Conservation (phyloP, 345 rosid species). For the Citropsis articulata region DNA sequence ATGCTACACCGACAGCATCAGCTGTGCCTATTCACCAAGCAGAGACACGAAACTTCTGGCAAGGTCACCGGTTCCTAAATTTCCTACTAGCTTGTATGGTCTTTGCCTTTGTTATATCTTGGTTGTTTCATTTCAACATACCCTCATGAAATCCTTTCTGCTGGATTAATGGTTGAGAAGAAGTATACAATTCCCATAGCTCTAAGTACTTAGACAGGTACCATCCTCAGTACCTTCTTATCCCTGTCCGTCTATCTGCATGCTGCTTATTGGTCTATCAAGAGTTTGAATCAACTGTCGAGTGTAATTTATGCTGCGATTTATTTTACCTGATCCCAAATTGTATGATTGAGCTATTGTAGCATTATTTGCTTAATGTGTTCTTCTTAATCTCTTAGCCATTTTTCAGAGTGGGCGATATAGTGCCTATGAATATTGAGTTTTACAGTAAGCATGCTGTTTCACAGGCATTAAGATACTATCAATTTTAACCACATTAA, state of each 20-base stretch:
- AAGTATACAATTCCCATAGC: background rate
- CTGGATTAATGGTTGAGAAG: slow-evolving; percentile 5
- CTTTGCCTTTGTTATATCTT: slow-evolving; percentile 87
- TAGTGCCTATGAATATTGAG: too few relatives aligned
- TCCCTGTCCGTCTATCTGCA: background rate
- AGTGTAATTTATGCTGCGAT: background rate
- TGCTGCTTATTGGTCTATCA: slow-evolving; percentile 16
- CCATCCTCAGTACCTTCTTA: background rate
- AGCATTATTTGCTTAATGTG: background rate
- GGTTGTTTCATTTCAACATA: slow-evolving; percentile 92
- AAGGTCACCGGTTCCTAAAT: slow-evolving; percentile 80
- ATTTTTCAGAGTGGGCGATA: background rate
- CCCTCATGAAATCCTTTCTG: slow-evolving; percentile 38
- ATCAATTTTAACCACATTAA: too few relatives aligned
- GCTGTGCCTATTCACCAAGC: slow-evolving; percentile 24
- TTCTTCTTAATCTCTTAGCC: background rate
- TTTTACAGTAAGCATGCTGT: too few relatives aligned
- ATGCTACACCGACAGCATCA: slow-evolving; percentile 30
- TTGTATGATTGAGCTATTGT: background rate
- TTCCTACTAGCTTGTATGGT: slow-evolving; percentile 92
- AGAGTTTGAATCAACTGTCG: slow-evolving; percentile 6
- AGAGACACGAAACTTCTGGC: slow-evolving; percentile 65
- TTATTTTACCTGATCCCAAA: background rate
- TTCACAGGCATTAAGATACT: too few relatives aligned
- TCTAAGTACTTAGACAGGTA: slow-evolving; percentile 4